Base-by-base conservation (phyloP, 1,139 yeast species). In the Hyphopichia burtonii region DNA sequence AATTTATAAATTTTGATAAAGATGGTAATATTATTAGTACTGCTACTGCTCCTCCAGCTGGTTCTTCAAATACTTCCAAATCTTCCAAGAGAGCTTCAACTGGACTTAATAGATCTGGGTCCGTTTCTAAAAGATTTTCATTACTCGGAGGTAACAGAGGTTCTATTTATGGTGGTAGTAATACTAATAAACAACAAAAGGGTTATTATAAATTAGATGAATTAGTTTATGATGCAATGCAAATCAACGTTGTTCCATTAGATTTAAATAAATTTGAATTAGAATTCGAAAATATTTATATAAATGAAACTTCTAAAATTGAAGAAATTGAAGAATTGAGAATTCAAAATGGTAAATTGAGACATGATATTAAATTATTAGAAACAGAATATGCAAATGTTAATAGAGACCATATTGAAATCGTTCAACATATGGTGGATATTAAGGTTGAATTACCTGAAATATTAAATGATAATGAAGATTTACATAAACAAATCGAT, bases 161-260 rank as follows among this genome's bases (percentile, higher is more conserved):
- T 39, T 45, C 52, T 7, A 18, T 35, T 14, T 35, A 35, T 35
- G 37, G 37, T 14, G 25, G 31, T 7, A 33, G 36, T n/a, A 39
- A 39, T 20, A 15, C 18, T 16, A 32, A 34, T 27, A 31, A 31
- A n/a, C 28, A 40, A 23, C 31, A 37, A 22, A 33, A 37, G 16
- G 66, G 61, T 12, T 64, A 72, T 41, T 88, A 87, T 58, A 74
- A 78, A 45, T 80, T 88, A 37, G 83, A 87, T 55, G 80, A 79
- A 37, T 76, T 93, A 50, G 94, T 93, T n/a, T 63, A 63, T 8
- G 96, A 89, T 59, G 87, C 97, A 0, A 82, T 86, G 76, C 70
- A 71, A 28, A 77, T 90, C 37, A 78, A 82, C 48, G 69, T 93
- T 27, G 72, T 83, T 22, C 96, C 97, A 8, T 71, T 83, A 16